Conservation (phyloP, 2,329 filamentous ascomycete species). For the Chrysoporthe cubensis region DNA sequence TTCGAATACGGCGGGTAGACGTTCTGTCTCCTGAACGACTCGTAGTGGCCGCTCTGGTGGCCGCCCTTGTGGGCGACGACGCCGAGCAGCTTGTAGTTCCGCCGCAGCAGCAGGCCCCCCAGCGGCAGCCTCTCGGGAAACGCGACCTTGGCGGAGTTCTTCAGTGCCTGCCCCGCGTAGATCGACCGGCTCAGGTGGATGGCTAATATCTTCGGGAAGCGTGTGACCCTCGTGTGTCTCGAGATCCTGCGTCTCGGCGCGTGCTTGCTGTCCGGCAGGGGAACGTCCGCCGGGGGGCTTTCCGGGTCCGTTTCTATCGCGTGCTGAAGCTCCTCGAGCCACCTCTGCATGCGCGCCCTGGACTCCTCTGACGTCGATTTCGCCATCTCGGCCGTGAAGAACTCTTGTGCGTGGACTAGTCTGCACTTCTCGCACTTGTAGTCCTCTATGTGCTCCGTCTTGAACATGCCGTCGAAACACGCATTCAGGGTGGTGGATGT, state of each 20-base stretch:
- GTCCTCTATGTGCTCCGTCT: constrained; percentile 94
- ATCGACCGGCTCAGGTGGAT: constrained; percentile 94
- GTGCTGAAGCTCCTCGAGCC: constrained; percentile 67
- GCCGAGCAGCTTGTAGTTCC: constrained; percentile 81
- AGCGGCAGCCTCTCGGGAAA: constrained; percentile 88
- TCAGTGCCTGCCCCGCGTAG: constrained; percentile 78
- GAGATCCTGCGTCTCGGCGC: constrained; percentile 85
- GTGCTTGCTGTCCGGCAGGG: constrained; percentile 72
- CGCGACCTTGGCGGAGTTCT: constrained; percentile 91
- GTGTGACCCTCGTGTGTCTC: constrained; percentile 83
- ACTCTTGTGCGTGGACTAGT: constrained; percentile 75
- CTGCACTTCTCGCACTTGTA: constrained; percentile 95
- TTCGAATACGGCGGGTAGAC: constrained; percentile 81
- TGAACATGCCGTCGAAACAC: constrained; percentile 93
- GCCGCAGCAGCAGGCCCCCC: constrained; percentile 76
- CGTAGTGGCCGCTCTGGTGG: constrained; percentile 96
- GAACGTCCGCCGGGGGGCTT: constrained; percentile 69
- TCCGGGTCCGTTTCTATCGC: constrained; percentile 85
- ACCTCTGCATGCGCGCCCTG: constrained; percentile 54
- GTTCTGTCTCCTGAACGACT: constrained; percentile 89
- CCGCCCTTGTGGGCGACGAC: constrained; percentile 94
- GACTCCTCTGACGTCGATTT: constrained; percentile 57
- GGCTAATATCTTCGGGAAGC: constrained; percentile 87
- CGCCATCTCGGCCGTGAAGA: constrained; percentile 63
- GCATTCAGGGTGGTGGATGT: constrained; percentile 79